These are phyloP conservation scores for Thermothielavioides terrestris DNA, from an alignment of 495 filamentous ascomycete species.

Conservation along the genomic window DNA sequence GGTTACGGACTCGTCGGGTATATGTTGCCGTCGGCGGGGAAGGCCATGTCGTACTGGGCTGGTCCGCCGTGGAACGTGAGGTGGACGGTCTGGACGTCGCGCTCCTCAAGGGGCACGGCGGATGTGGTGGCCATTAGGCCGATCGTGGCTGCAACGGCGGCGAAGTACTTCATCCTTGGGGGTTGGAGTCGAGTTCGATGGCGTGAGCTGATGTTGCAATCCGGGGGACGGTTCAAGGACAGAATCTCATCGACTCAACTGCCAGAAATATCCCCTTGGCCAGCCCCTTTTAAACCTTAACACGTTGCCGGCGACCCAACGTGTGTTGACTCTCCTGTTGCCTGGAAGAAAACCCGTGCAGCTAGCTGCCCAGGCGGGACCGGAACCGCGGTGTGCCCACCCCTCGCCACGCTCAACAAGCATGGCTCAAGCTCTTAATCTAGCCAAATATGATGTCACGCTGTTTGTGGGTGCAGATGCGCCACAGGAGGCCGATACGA, in stretches of 20 bases:
- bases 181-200: background rate
- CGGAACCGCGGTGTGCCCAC: background rate
- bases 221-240: background rate
- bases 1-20: slow-evolving; percentile 17
- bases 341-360: background rate
- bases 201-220: background rate
- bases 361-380: background rate
- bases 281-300: background rate
- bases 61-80: slow-evolving; percentile 25
- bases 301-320: too few species aligned
- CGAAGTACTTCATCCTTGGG: slow-evolving; percentile 14
- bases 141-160: slow-evolving; percentile 5
- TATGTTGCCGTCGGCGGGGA: slow-evolving; percentile 22
- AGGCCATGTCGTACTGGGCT: slow-evolving; percentile 18
- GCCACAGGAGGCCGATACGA: background rate
- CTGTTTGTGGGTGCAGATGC: background rate
- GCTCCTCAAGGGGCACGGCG: slow-evolving; percentile 14
- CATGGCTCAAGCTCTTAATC: background rate
- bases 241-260: background rate
- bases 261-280: background rate
- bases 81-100: slow-evolving; percentile 20
- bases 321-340: background rate
- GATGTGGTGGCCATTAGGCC: slow-evolving; percentile 8
- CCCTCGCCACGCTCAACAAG: background rate
- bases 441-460: background rate